Conservation (phyloP, 2,329 filamentous ascomycete genomes). For the Alternaria ventricosa region DNA sequence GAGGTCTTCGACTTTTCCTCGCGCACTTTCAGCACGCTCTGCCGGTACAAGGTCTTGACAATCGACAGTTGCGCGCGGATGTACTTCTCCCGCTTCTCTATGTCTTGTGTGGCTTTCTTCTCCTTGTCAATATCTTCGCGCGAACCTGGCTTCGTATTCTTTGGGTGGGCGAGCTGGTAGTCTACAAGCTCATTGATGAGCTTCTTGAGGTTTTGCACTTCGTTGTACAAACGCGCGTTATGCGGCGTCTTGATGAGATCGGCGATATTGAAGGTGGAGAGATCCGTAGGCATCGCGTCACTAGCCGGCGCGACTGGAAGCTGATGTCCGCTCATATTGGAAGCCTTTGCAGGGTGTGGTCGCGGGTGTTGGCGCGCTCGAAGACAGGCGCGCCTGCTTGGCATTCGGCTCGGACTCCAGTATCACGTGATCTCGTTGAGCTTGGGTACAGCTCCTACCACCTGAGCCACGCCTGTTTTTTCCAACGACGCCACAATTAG, state of each 20-base stretch:
- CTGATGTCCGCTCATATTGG: conserved; percentile 17
- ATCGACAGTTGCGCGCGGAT: conserved; percentile 70
- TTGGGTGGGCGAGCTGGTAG: conserved; percentile 38
- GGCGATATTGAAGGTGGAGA: conserved; percentile 29
- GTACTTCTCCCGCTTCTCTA: conserved; percentile 66
- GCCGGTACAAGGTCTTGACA: conserved; percentile 77
- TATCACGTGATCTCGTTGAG: not conserved
- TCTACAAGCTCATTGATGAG: conserved; percentile 42
- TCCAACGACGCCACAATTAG: not conserved
- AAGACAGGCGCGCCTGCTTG: not conserved
- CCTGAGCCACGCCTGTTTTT: not conserved
- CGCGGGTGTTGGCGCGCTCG: not conserved
- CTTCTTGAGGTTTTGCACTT: conserved; percentile 41
- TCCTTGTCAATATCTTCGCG: conserved; percentile 34
- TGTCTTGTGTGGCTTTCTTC: conserved; percentile 31
- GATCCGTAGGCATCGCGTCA: conserved; percentile 19
- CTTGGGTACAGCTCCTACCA: not conserved
- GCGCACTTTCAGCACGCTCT: conserved; percentile 79
- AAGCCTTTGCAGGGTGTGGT: not conserved
- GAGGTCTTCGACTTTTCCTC: conserved; percentile 86
- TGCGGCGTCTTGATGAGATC: conserved; percentile 39
- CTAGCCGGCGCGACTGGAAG: not conserved
- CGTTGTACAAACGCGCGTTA: conserved; percentile 38
- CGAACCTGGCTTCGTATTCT: conserved; percentile 20
- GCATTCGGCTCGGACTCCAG: not conserved